phyloP scores from a whole-genome alignment of 345 rosid genomes.

The Toxicodendron radicans region DNA sequence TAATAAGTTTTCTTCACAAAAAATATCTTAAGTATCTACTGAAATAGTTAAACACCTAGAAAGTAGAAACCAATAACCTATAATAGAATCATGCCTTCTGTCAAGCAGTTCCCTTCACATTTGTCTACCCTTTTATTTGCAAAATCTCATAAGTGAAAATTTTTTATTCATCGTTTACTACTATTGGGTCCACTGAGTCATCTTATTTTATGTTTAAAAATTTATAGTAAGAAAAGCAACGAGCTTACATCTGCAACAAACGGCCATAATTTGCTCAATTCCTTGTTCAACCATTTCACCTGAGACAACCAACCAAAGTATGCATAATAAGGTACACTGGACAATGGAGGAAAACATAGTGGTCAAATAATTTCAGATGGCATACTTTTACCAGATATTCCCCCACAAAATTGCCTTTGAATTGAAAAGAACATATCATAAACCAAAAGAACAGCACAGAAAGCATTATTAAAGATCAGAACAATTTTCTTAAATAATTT shows the following conservation, averaged over 20 bases:
- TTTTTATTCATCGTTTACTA: background rate
- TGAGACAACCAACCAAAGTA: conserved; percentile 33
- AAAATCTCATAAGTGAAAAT: conserved; percentile 12
- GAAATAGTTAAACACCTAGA: background rate
- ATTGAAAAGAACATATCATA: background rate
- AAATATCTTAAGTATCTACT: background rate
- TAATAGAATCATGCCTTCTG: conserved; percentile 1
- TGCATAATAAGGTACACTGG: conserved; percentile 7
- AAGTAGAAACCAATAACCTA: background rate
- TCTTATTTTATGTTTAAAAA: conserved; percentile 12
- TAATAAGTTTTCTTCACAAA: background rate
- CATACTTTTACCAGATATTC: background rate
- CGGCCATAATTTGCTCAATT: conserved; percentile 93
- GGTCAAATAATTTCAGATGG: background rate
- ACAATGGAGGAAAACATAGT: background rate
- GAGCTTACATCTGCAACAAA: conserved; percentile 83
- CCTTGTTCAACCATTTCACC: conserved; percentile 99
- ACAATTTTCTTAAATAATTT: background rate
- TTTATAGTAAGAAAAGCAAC: conserved; percentile 18
- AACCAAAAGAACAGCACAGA: background rate
- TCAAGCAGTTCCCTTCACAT: background rate
- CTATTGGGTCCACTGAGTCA: background rate
- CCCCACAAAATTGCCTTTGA: background rate
- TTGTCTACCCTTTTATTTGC: conserved; percentile 3
- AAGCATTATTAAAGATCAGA: background rate